Evolutionary conservation across 1,284 basidiomycete species (phyloP), one percentile per base, ranked within the genome.

Genomic region (Cryptococcus jaspeensis): DNA sequence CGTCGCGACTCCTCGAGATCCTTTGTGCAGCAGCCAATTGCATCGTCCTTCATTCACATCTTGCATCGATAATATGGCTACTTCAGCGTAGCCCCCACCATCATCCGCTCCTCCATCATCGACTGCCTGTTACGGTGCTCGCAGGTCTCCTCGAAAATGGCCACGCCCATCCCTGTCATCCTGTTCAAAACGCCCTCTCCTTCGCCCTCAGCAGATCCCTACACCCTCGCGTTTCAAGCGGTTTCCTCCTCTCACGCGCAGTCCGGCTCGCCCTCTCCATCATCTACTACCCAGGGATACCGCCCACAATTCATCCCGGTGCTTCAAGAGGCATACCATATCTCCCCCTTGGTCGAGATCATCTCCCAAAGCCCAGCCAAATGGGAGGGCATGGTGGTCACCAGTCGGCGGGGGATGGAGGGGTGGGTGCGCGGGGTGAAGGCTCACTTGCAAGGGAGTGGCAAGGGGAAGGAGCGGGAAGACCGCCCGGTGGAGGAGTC

Each of bases 151-250:
- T 32, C 23, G 18, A 39, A 37, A 18, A 58, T 43, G 40, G 7
- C 8, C 20, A 42, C 15, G 36, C 6, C 8, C 18, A 50, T n/a
- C 16, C 55, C 48, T 3, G 51, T 62, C 5, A 56, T 62, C 15
- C 48, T 62, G n/a, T 62, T 62, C 57, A 62, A 62, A 23, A 59
- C 60, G 3, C 60, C 60, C 5, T 51, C 53, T 36, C 37, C 54
- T 2, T 49, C 55, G 20, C 28, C 32, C 8, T 38, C 28, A 7
- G 32, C 25, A 5, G 47, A 49, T 38, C 37, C 47, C 16, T 49
- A 49, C 36, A 32, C 36, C 18, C 28, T n/a, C 20, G 37, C 37
- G 18, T 15, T 49, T 20, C 28, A 32, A 5, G 28, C 4, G 28
- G 9, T 25, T 40, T 44, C 42, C 22, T 44, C 42, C 12, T n/a